Evolutionary conservation across 441 rosid species (phyloP), one percentile per base, ranked within the genome.

Genomic region (Gossypium aridum): DNA sequence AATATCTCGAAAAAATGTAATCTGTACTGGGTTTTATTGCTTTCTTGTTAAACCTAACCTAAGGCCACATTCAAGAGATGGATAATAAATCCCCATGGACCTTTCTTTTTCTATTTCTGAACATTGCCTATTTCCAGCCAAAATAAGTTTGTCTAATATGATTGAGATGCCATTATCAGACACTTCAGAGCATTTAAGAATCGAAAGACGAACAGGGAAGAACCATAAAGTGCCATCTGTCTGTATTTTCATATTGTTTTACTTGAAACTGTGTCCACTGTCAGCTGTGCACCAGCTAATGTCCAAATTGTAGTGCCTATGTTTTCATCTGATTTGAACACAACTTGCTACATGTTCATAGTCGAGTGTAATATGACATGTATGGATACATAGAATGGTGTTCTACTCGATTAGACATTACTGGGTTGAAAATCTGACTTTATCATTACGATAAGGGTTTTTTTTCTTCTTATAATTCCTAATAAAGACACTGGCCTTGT

Each of bases 101-200:
- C 17, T 49, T 51, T 12, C 20, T 69, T 7, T 23, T 7, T 51
- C 17, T 2, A 16, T 2, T 70, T 54, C 25, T 70, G 22, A 25
- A 54, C 23, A 45, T n/a, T 43, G 25, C 19, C 59, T 60, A 22
- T 25, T 22, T 37, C n/a, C 25, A 37, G 10, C 47, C 23, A 53
- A 69, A 65, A 17, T 73, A 25, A 73, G 49, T 28, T 49, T 62
- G 60, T 49, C 16, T 64, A 6, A 25, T 74, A 54, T 47, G 49
- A 7, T 63, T 64, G 55, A 57, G 28, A 75, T 39, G 43, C 26
- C 13, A 25, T 4, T 6, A 2, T 37, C 67, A 71, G 45, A 22
- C 7, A 2, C 9, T 53, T 64, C 45, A 64, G 70, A 68, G 34
- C 61, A 78, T 25, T 16, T 20, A 49, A 47, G 64, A 37, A 63